Percentiles rank a stretch among this genome's conserved stretches.
These are phyloP conservation scores for Meyerozyma elateridarum DNA, from an alignment of 1,139 yeast species.

Conservation along the genomic window DNA sequence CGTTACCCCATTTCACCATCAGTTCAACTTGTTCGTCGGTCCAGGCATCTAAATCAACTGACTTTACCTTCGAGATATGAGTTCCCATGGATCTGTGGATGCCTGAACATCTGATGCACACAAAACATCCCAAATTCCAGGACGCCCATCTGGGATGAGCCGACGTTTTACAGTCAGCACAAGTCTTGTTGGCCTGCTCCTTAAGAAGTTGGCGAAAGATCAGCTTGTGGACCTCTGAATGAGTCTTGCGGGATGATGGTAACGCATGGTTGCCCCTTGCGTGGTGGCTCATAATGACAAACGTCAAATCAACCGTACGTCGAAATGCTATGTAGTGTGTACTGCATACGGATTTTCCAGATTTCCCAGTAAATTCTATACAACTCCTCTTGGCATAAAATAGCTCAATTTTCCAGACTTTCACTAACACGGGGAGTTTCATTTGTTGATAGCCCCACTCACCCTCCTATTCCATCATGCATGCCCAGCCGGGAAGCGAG, in stretches of 20 bases:
- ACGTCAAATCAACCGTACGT: background rate
- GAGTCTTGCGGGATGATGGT: constrained; percentile 42
- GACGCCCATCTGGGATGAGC: constrained; percentile 97
- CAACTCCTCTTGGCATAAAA: too few relatives aligned
- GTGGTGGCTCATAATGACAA: constrained; percentile 13
- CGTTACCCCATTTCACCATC: constrained; percentile 86
- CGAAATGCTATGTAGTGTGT: constrained; percentile 3
- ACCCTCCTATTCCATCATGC: background rate
- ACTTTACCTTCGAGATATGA: constrained; percentile 80
- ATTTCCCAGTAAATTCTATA: too few relatives aligned
- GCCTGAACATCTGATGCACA: constrained; percentile 91
- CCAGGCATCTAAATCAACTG: constrained; percentile 96
- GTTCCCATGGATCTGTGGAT: constrained; percentile 95
- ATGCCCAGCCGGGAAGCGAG: background rate
- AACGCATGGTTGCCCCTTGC: constrained; percentile 17
- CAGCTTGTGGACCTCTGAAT: constrained; percentile 55
- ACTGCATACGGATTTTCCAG: constrained; percentile 8
- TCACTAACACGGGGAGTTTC: too few relatives aligned
- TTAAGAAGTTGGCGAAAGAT: constrained; percentile 68
- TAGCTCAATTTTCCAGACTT: too few relatives aligned
- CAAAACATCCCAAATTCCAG: constrained; percentile 89
- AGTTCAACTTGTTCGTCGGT: constrained; percentile 84
- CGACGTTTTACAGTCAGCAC: constrained; percentile 89
- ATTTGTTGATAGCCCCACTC: too few relatives aligned
- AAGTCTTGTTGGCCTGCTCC: constrained; percentile 69